These are phyloP conservation scores for Apiospora arundinis DNA, from an alignment of 2,329 filamentous ascomycete species.

Conservation along the genomic window DNA sequence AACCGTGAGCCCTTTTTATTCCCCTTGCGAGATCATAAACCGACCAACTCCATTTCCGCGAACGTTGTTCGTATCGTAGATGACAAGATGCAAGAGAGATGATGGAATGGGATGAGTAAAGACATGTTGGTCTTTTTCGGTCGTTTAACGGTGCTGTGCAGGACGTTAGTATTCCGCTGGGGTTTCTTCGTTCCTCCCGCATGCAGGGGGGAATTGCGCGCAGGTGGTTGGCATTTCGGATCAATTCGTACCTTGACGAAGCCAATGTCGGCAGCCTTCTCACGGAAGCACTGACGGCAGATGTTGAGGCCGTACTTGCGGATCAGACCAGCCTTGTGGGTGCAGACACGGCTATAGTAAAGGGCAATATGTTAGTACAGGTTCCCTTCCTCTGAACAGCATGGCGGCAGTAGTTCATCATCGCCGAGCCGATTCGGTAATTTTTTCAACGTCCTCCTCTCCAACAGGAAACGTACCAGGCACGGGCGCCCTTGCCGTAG, in stretches of 20 bases:
- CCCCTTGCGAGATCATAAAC: slow-evolving; percentile 35
- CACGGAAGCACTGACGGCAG: slow-evolving; percentile 81
- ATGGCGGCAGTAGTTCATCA: slow-evolving; percentile 12
- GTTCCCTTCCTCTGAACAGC: slow-evolving; percentile 34
- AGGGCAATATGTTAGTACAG: slow-evolving; percentile 23
- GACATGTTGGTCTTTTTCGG: slow-evolving; percentile 26
- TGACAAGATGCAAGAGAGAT: slow-evolving; percentile 28
- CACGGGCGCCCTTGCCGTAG: slow-evolving; percentile 95
- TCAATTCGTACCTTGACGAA: slow-evolving; percentile 67
- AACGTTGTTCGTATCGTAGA: slow-evolving; percentile 33
- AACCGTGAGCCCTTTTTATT: slow-evolving; percentile 27
- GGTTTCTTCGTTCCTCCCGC: not conserved
- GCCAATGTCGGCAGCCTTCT: slow-evolving; percentile 75
- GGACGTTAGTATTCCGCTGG: not conserved
- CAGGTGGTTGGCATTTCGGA: slow-evolving; percentile 1
- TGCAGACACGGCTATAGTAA: slow-evolving; percentile 68
- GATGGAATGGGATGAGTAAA: slow-evolving; percentile 28
- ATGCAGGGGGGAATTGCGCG: not conserved
- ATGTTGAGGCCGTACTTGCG: slow-evolving; percentile 98
- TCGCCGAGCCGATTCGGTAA: slow-evolving; percentile 15
- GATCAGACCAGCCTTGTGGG: slow-evolving; percentile 98
- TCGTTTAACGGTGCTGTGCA: slow-evolving; percentile 35
- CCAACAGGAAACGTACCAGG: slow-evolving; percentile 72
- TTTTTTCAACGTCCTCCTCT: slow-evolving; percentile 23
- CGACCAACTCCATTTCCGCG: slow-evolving; percentile 37